A percentile compares a stretch with the other conserved stretches of the same genome.
phyloP scores from a whole-genome alignment of 2,329 filamentous ascomycete species.

The Tolypocladium ovalisporum region DNA sequence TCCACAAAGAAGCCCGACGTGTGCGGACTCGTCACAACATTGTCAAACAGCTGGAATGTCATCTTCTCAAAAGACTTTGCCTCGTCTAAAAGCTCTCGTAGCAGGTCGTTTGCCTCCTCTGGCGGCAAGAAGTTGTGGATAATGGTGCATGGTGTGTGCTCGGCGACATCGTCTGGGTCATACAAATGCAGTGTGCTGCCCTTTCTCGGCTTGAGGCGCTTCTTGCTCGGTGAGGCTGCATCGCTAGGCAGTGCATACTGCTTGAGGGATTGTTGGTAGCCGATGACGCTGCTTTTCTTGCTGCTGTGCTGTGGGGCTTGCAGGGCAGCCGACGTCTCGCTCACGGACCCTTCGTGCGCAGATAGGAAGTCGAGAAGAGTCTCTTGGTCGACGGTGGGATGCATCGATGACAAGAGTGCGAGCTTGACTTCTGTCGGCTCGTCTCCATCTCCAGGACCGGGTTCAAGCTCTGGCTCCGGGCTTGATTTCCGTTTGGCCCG shows the following conservation, averaged over 20 bases:
- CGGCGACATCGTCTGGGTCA: slow-evolving; percentile 67
- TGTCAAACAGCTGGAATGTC: slow-evolving; percentile 80
- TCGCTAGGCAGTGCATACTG: slow-evolving; percentile 28
- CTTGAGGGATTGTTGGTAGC: slow-evolving; percentile 54
- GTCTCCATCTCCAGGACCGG: slow-evolving; percentile 34
- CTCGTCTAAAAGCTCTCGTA: slow-evolving; percentile 67
- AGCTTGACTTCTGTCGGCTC: slow-evolving; percentile 87
- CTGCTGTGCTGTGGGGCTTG: slow-evolving; percentile 10
- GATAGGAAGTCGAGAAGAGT: slow-evolving; percentile 69
- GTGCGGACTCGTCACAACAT: slow-evolving; percentile 75
- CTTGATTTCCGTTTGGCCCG: slow-evolving; percentile 38
- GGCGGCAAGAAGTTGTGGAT: slow-evolving; percentile 79
- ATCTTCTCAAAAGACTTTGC: slow-evolving; percentile 57
- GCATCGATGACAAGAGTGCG: slow-evolving; percentile 69
- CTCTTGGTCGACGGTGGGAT: slow-evolving; percentile 52
- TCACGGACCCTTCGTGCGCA: slow-evolving; percentile 65
- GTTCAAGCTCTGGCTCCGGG: slow-evolving; percentile 17
- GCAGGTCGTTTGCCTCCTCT: slow-evolving; percentile 59
- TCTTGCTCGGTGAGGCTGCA: slow-evolving; percentile 22
- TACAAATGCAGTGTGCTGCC: slow-evolving; percentile 79
- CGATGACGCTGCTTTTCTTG: slow-evolving; percentile 29
- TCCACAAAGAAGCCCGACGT: slow-evolving; percentile 77
- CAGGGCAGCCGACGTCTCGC: slow-evolving; percentile 50
- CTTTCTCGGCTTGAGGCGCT: slow-evolving; percentile 54
- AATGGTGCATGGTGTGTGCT: slow-evolving; percentile 81